Percentiles rank a stretch among this genome's conserved stretches.
phyloP scores from a whole-genome alignment of 2,329 filamentous ascomycete genomes.

The Ceratocystis papillata region DNA sequence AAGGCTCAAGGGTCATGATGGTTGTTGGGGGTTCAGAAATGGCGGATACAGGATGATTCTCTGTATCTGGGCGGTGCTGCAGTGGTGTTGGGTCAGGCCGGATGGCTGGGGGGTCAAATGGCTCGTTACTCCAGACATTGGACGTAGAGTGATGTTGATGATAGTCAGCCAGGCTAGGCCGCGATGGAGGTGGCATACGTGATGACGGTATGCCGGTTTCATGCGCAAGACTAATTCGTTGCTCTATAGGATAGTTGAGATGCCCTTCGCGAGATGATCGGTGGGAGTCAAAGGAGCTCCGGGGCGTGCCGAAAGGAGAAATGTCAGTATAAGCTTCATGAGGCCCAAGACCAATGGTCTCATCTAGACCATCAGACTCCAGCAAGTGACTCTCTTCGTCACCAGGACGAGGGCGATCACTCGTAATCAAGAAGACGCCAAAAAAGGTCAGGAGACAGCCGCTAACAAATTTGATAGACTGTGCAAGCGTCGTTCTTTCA shows the following conservation, averaged over 20 bases:
- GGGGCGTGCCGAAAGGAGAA: constrained; percentile 16
- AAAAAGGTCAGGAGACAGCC: constrained; percentile 89
- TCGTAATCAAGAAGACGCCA: constrained; percentile 95
- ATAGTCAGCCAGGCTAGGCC: not conserved
- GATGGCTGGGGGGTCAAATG: constrained; percentile 31
- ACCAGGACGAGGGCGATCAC: constrained; percentile 53
- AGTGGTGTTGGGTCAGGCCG: constrained; percentile 16
- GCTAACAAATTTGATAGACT: constrained; percentile 74
- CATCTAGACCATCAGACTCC: constrained; percentile 50
- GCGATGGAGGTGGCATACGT: constrained; percentile 28
- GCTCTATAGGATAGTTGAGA: constrained; percentile 36
- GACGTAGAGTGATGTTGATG: constrained; percentile 2
- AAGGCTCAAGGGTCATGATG: constrained; percentile 25
- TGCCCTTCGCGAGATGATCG: constrained; percentile 35
- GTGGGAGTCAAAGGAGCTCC: constrained; percentile 32
- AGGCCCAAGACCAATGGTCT: constrained; percentile 49
- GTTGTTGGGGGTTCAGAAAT: constrained; percentile 30
- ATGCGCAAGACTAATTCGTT: constrained; percentile 32
- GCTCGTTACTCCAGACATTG: constrained; percentile 14
- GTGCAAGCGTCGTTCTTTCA: constrained; percentile 62
- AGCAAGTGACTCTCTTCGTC: constrained; percentile 45
- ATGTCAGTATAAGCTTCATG: constrained; percentile 30
- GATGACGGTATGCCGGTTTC: constrained; percentile 33
- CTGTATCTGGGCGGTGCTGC: constrained; percentile 26
- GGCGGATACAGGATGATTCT: constrained; percentile 26